Conservation (phyloP, 108 stramenopile species). For the Cyclostephanos tholiformis region DNA sequence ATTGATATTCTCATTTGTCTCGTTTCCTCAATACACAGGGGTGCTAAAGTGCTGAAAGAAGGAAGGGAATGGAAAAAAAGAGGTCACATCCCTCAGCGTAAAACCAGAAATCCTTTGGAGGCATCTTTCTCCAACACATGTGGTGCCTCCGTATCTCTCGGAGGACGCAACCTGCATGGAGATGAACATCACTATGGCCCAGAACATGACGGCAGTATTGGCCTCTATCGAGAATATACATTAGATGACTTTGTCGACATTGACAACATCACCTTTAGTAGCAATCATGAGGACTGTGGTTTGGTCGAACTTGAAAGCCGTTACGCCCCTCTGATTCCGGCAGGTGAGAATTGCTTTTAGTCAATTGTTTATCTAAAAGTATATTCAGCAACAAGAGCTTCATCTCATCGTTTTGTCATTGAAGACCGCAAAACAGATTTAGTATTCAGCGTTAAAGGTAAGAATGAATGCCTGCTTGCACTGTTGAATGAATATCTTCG, state of each 20-base stretch:
- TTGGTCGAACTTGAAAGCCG: constrained; percentile 40
- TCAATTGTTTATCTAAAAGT: neutral
- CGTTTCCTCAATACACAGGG: constrained; percentile 6
- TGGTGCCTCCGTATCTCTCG: constrained; percentile 27
- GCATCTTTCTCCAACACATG: constrained; percentile 16
- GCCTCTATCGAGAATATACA: constrained; percentile 20
- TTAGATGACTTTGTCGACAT: constrained; percentile 40
- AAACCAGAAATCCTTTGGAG: constrained; percentile 23
- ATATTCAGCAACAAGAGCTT: neutral
- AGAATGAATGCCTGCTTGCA: no score
- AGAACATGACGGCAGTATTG: constrained; percentile 25
- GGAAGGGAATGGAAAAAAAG: constrained; percentile 30
- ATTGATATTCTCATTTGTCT: neutral
- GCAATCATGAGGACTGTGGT: constrained; percentile 41
- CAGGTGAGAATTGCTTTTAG: constrained; percentile 18
- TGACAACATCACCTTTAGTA: constrained; percentile 46
- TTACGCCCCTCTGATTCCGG: constrained; percentile 40
- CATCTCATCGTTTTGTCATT: neutral
- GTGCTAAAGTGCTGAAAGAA: constrained; percentile 38
- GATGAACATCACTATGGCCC: constrained; percentile 29
- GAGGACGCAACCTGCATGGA: constrained; percentile 27
- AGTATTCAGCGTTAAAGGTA: constrained; percentile 39
- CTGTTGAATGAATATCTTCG: no score
- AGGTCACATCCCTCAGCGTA: neutral
- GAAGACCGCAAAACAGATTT: constrained; percentile 44